Conservation (phyloP, 768 basidiomycete genomes). For the Pleurotus salmoneostramineus region DNA sequence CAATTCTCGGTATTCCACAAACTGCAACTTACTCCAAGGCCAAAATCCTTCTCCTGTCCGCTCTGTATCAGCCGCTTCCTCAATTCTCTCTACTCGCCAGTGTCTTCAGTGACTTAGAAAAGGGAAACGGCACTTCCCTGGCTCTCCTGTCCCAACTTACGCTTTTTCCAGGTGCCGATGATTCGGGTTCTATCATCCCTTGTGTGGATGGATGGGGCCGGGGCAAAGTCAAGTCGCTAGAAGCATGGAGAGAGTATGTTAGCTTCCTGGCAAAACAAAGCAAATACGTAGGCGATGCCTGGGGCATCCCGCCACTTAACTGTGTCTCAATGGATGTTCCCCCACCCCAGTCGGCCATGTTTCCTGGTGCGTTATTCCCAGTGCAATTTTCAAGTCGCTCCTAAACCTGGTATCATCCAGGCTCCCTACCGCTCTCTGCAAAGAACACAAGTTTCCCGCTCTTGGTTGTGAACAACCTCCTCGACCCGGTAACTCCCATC, state of each 20-base stretch:
- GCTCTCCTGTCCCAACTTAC: background rate
- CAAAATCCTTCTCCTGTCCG: slow-evolving; percentile 12
- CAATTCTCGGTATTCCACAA: slow-evolving; percentile 11
- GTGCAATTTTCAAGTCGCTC: background rate
- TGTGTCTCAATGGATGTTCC: background rate
- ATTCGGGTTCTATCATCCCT: background rate
- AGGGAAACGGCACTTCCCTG: no score
- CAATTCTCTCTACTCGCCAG: slow-evolving; percentile 12
- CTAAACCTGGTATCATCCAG: background rate
- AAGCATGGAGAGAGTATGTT: background rate
- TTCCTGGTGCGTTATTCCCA: background rate
- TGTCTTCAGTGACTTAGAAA: slow-evolving; percentile 15
- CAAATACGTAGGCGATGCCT: background rate
- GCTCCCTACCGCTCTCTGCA: slow-evolving; percentile 18
- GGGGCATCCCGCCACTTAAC: background rate
- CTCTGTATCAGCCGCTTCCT: slow-evolving; percentile 18
- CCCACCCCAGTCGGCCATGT: background rate
- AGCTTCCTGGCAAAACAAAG: background rate
- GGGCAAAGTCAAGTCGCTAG: background rate
- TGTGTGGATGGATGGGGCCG: background rate
- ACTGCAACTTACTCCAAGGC: slow-evolving; percentile 8
- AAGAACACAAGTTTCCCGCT: slow-evolving; percentile 36
- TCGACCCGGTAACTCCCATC: slow-evolving; percentile 16
- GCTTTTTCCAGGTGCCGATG: background rate
- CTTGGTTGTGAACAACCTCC: slow-evolving; percentile 33